phyloP scores from a whole-genome alignment of 345 rosid species.

The Toxicodendron radicans region DNA sequence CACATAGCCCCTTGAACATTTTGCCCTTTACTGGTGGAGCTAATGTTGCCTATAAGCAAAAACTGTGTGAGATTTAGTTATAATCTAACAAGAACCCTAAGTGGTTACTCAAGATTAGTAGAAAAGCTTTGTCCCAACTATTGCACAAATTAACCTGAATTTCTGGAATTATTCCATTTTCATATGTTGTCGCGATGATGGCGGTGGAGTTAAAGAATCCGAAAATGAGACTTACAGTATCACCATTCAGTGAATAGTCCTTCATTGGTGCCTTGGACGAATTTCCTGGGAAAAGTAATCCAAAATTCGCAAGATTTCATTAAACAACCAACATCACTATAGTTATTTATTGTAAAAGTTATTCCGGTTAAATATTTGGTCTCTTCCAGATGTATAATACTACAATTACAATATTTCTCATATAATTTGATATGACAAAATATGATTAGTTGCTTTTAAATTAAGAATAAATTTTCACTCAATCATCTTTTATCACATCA shows the following conservation, averaged over 20 bases:
- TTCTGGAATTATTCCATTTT: conserved; percentile 90
- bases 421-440: no score
- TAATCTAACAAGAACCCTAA: not conserved
- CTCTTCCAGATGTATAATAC: not conserved
- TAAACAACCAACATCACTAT: not conserved
- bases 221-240: conserved; percentile 40
- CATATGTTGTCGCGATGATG: conserved; percentile 76
- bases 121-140: not conserved
- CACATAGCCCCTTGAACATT: conserved; percentile 81
- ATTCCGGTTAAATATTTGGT: not conserved
- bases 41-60: conserved; percentile 65
- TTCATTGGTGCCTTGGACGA: conserved; percentile 53
- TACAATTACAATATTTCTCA: no score
- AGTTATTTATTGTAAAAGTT: not conserved
- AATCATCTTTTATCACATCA: no score
- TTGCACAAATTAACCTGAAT: conserved; percentile 55
- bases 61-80: not conserved
- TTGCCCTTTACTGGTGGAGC: conserved; percentile 84
- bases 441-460: no score
- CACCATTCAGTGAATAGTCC: conserved; percentile 57
- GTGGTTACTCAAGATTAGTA: not conserved
- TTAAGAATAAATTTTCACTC: no score
- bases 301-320: not conserved
- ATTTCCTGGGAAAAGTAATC: conserved; percentile 34
- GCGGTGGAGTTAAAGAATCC: conserved; percentile 81